These are phyloP conservation scores for Neolecta irregularis DNA, from an alignment of 1,139 yeast species.

Conservation along the genomic window DNA sequence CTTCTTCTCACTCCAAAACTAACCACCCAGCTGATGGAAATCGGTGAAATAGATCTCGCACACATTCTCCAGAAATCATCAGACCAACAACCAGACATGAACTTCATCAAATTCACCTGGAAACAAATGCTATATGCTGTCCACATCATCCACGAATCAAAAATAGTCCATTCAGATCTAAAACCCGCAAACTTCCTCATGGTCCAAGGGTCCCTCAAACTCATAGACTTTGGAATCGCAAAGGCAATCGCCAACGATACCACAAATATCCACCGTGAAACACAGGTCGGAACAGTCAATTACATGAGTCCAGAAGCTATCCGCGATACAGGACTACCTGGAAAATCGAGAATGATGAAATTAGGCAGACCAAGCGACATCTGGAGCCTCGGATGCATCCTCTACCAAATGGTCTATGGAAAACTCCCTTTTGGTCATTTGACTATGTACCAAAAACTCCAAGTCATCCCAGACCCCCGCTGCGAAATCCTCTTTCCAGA, in stretches of 20 bases:
- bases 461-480: slow-evolving; percentile 78
- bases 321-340: slow-evolving; percentile 30
- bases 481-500: slow-evolving; percentile 59
- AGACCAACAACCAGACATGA: slow-evolving; percentile 44
- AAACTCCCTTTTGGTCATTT: slow-evolving; percentile 77
- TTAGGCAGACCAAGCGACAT: slow-evolving; percentile 93
- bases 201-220: slow-evolving; percentile 68
- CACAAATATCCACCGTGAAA: slow-evolving; percentile 72
- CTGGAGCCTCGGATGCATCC: slow-evolving; percentile 95
- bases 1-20: not conserved
- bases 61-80: slow-evolving; percentile 54
- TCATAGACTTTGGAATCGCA: slow-evolving; percentile 93
- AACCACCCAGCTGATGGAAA: slow-evolving; percentile 54
- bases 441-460: slow-evolving; percentile 60
- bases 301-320: slow-evolving; percentile 98
- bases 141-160: slow-evolving; percentile 71
- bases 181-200: slow-evolving; percentile 91
- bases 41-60: slow-evolving; percentile 85
- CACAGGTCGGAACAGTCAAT: slow-evolving; percentile 89
- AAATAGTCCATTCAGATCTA: slow-evolving; percentile 83
- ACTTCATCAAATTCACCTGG: slow-evolving; percentile 69
- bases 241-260: slow-evolving; percentile 90
- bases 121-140: slow-evolving; percentile 73
- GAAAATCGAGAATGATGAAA: slow-evolving; percentile 45
- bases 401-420: slow-evolving; percentile 91